Conservation (phyloP, 2,329 filamentous ascomycete genomes). For the Parasarocladium wereldwijsianum region DNA sequence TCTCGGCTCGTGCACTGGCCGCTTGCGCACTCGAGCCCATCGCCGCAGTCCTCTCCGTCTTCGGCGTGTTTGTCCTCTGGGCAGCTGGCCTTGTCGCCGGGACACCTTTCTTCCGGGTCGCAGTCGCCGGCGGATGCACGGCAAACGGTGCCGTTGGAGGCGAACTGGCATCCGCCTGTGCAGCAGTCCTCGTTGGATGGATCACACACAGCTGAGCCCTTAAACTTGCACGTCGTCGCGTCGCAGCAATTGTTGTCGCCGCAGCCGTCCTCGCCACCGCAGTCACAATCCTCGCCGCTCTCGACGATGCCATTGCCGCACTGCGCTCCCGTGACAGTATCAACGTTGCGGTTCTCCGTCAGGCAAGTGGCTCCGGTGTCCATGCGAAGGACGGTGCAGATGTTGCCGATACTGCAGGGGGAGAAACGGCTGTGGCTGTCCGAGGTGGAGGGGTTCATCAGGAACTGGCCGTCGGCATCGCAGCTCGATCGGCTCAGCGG, state of each 20-base stretch:
- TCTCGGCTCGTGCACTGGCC: conserved; percentile 91
- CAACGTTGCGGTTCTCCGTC: conserved; percentile 70
- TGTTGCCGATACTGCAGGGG: conserved; percentile 79
- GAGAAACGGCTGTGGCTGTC: conserved; percentile 66
- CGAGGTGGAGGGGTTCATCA: conserved; percentile 91
- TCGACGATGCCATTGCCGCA: conserved; percentile 98
- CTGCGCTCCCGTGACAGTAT: conserved; percentile 66
- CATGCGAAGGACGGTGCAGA: conserved; percentile 73
- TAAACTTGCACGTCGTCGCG: conserved; percentile 75
- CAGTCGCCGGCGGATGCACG: conserved; percentile 66
- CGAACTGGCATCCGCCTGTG: conserved; percentile 49
- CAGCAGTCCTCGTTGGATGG: conserved; percentile 74
- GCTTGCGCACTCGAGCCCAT: conserved; percentile 63
- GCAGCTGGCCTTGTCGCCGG: conserved; percentile 57
- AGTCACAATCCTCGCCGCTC: conserved; percentile 87
- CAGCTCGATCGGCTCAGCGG: conserved; percentile 55
- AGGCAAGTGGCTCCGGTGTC: conserved; percentile 66
- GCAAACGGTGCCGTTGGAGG: conserved; percentile 57
- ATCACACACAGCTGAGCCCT: conserved; percentile 60
- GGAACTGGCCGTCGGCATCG: conserved; percentile 62
- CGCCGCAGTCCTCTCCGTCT: conserved; percentile 60
- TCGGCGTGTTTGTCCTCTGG: conserved; percentile 54
- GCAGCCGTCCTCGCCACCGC: conserved; percentile 63
- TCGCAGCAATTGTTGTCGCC: conserved; percentile 71
- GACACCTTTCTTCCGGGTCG: conserved; percentile 74